A percentile compares a stretch with the other conserved stretches of the same genome.
Conservation (phyloP, 768 basidiomycete genomes). For the Mrakia frigida region DNA sequence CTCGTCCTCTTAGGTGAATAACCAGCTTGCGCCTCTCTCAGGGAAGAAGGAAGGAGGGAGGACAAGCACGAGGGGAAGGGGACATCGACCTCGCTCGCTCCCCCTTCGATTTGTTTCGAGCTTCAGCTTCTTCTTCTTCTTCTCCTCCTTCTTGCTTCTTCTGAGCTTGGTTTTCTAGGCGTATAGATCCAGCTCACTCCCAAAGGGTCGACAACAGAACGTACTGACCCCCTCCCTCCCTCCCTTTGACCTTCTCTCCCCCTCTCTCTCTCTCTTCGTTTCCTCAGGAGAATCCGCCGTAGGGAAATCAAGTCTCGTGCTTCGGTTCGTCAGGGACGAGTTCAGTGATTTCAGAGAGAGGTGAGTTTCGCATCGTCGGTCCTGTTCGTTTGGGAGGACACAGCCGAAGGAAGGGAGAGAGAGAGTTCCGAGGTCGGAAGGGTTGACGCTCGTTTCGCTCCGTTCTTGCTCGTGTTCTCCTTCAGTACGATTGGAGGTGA, state of each 20-base stretch:
- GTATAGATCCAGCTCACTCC: not conserved
- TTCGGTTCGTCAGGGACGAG: constrained; percentile 76
- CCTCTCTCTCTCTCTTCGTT: no score
- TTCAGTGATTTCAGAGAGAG: constrained; percentile 44
- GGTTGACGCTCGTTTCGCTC: not conserved
- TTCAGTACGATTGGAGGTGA: constrained; percentile 28
- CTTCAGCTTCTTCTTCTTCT: not conserved
- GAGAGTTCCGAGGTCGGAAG: not conserved
- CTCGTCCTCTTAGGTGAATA: constrained; percentile 86
- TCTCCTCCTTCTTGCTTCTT: not conserved
- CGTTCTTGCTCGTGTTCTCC: constrained; percentile 34
- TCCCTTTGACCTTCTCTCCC: not conserved
- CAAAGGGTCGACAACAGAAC: not conserved
- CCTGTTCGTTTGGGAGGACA: not conserved
- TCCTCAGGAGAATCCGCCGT: constrained; percentile 90
- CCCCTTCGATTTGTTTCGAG: no score
- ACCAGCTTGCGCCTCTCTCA: not conserved
- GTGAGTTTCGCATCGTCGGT: constrained; percentile 33
- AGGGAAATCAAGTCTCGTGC: constrained; percentile 84
- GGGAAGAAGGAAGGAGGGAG: not conserved
- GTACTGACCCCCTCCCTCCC: not conserved
- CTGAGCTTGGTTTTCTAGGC: not conserved
- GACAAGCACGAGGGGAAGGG: no score
- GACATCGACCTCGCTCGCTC: no score
- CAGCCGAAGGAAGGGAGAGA: not conserved